These are phyloP conservation scores for Beauveria asiatica DNA, from an alignment of 2,329 filamentous ascomycete genomes.

Conservation along the genomic window DNA sequence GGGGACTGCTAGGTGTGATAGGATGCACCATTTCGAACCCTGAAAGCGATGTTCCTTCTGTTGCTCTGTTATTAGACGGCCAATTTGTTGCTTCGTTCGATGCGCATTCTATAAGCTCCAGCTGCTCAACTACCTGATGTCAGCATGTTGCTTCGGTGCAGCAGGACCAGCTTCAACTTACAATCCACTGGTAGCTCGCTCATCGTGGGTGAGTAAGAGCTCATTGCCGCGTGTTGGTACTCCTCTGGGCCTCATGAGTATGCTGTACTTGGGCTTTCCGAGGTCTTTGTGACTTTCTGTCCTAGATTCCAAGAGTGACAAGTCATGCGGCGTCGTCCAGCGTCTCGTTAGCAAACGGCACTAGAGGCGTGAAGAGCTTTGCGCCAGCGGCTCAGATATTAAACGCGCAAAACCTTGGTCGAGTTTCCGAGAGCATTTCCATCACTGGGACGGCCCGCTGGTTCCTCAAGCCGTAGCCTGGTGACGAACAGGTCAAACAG, in stretches of 20 bases:
- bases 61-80: background rate
- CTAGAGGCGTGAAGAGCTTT: too few relatives aligned
- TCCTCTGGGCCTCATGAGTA: too few relatives aligned
- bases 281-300: background rate
- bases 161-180: background rate
- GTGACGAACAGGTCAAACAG: too few relatives aligned
- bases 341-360: too few relatives aligned
- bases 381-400: too few relatives aligned
- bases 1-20: background rate
- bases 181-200: conserved; percentile 2
- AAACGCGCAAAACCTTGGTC: too few relatives aligned
- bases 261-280: too few relatives aligned
- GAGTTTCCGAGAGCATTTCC: too few relatives aligned
- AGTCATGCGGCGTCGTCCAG: too few relatives aligned
- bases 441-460: too few relatives aligned
- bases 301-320: too few relatives aligned
- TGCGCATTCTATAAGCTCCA: background rate
- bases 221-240: conserved; percentile 8
- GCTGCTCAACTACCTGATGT: background rate
- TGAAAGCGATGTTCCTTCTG: background rate
- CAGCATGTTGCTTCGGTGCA: background rate
- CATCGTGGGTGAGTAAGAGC: background rate
- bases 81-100: background rate
- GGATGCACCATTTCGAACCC: conserved; percentile 3
- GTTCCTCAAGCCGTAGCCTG: too few relatives aligned